Evolutionary conservation across 1,139 yeast species (phyloP), one percentile per base, ranked within the genome.

Genomic region (Saccharomyces pastorianus): DNA sequence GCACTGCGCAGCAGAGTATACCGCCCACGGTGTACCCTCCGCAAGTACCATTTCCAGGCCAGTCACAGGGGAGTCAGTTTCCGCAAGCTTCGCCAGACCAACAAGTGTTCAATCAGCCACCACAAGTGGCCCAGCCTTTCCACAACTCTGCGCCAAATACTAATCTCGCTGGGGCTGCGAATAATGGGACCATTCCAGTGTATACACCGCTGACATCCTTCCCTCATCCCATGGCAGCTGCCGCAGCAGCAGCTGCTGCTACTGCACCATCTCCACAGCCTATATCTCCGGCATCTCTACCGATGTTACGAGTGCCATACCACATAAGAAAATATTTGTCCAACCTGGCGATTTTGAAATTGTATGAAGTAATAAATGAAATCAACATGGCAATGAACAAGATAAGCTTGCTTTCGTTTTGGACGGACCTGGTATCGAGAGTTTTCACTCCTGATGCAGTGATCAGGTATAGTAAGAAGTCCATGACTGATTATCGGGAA

Each of bases 401-500:
- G 32, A 68, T 71, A 0, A 71, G 71, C 52, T 75, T 75, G 51
- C 64, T 77, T 32, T 69, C 70, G 3, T 80, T 75, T 60, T 79
- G 85, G 82, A 71, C 73, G 54, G 69, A 70, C 50, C 67, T 78
- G 26, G 71, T 77, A n/a, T 67, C 69, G 3, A 82, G 80, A 47
- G 76, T 74, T 58, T 82, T 81, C 61, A 70, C 79, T 38, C 82
- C 79, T 6, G 66, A 69, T 49, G 82, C 82, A 1, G 66, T 73
- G 4, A 60, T 81, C 28, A 71, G 79, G 25, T 72, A 80, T 54
- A 67, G 76, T 0, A 73, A 80, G 23, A 75, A 75, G 55, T 71
- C 73, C 6, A 76, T 76, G 7, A 70, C 68, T 27, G 82, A 77
- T 46, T 70, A 77, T 13, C 74, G 83, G 55, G 83, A 78, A 59